Conservation (phyloP, 1,284 basidiomycete genomes). For the Phylloboletellus chloephorus region DNA sequence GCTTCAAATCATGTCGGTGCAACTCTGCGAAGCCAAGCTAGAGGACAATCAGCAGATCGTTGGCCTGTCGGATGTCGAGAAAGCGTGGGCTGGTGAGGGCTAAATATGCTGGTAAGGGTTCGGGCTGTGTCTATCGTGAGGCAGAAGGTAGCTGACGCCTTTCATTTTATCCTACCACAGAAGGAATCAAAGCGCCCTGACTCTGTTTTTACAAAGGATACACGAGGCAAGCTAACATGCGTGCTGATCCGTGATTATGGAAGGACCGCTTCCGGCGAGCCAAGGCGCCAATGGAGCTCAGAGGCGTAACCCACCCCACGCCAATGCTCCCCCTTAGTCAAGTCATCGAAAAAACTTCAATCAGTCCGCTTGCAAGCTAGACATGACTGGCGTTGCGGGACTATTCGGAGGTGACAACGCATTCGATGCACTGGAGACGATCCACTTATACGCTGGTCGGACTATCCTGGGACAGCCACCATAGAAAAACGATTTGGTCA, state of each 20-base stretch:
- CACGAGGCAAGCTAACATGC: conserved; percentile 1
- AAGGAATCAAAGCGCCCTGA: neutral
- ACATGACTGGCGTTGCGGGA: conserved; percentile 25
- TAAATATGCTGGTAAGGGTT: neutral
- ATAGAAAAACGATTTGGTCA: conserved; percentile 29
- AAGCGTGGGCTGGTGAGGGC: neutral
- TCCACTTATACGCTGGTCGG: conserved; percentile 27
- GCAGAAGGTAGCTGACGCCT: neutral
- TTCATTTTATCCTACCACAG: conserved; percentile 1
- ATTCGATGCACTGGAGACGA: conserved; percentile 27
- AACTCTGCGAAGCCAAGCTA: neutral
- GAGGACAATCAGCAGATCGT: neutral
- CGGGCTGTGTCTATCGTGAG: neutral
- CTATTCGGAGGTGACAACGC: conserved; percentile 31
- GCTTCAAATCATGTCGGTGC: too few relatives aligned
- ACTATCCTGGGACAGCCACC: conserved; percentile 28
- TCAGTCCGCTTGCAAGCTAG: conserved; percentile 18
- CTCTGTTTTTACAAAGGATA: neutral
- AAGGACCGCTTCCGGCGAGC: neutral
- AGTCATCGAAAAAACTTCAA: conserved; percentile 14
- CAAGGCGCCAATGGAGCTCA: neutral
- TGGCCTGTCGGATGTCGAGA: neutral
- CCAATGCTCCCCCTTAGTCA: conserved; percentile 17
- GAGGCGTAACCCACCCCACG: neutral
- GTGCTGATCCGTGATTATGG: neutral